Base-by-base conservation (phyloP, 441 rosid genomes). In the Aquilaria agallochum region DNA sequence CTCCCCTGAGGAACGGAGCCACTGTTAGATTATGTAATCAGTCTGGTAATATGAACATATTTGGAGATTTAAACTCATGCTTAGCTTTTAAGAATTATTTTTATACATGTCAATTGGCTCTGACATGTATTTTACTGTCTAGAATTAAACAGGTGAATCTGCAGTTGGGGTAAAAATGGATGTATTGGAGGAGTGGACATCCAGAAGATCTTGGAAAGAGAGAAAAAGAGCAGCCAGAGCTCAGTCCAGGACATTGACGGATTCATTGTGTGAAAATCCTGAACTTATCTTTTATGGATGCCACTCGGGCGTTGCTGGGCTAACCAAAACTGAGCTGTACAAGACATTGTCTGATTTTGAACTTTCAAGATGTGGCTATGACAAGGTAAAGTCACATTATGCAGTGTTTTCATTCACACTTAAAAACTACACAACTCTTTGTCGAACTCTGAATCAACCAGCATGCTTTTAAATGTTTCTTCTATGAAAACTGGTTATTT, bases 151-250 rank as follows among this genome's bases (percentile, higher is more conserved):
- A 88, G 97, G 72, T 72, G 80, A 76, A 27, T 68, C 81, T 70
- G 67, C 59, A 61, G 52, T 67, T 42, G 77, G 73, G 53, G 77
- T 66, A 57, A 73, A 78, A 58, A 77, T 59, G 12, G 82, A 83
- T 15, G 74, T 48, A 11, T 87, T 80, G 56, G 58, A 64, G 68
- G 87, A 80, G 73, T 94, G 97, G 98, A 84, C 85, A 44, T 79
- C 85, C 64, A 80, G 83, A 72, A 84, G 88, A 81, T 86, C 92
- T 54, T 89, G 89, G 86, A 94, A 89, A 76, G 94, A 89, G 69
- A 84, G 98, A 81, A 90, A 79, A 84, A 76, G 67, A 74, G 81
- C 68, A 33, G 84, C 77, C 7, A 89, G 81, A 68, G 67, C 82
- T 5, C 76, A 71, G 69, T 73, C 77, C 68, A 65, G n/a, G 50